Conservation (phyloP, 2,329 filamentous ascomycete species). For the Colletotrichum sidae region DNA sequence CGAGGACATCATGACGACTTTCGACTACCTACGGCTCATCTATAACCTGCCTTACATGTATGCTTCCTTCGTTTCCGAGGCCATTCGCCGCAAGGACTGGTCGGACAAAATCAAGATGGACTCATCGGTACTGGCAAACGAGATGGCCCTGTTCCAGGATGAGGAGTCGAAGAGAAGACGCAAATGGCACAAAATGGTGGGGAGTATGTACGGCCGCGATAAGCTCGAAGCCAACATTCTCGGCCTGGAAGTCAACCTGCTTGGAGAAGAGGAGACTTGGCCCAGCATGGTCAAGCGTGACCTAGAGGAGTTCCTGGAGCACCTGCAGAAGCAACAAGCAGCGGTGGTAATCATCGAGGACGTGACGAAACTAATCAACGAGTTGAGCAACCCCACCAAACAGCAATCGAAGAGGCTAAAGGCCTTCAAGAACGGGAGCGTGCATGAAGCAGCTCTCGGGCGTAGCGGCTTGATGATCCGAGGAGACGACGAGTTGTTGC, state of each 20-base stretch:
- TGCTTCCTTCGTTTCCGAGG: slow-evolving; percentile 87
- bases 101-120: slow-evolving; percentile 89
- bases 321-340: slow-evolving; percentile 72
- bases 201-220: slow-evolving; percentile 77
- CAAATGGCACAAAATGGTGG: slow-evolving; percentile 90
- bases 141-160: slow-evolving; percentile 91
- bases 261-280: slow-evolving; percentile 84
- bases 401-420: slow-evolving; percentile 89
- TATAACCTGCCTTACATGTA: slow-evolving; percentile 90
- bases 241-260: slow-evolving; percentile 86
- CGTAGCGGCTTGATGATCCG: slow-evolving; percentile 86
- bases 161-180: slow-evolving; percentile 90
- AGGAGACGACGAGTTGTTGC: slow-evolving; percentile 86
- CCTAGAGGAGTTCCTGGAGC: slow-evolving; percentile 77
- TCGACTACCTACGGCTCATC: slow-evolving; percentile 83
- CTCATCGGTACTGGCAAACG: slow-evolving; percentile 88
- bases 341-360: slow-evolving; percentile 77
- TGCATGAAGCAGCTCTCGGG: slow-evolving; percentile 91
- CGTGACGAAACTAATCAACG: slow-evolving; percentile 79
- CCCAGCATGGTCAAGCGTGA: slow-evolving; percentile 81
- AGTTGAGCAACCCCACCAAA: slow-evolving; percentile 84
- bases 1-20: slow-evolving; percentile 81
- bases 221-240: slow-evolving; percentile 75
- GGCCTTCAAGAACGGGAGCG: slow-evolving; percentile 95
- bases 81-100: slow-evolving; percentile 89